Evolutionary conservation across 805 yeast genomes (phyloP).

Genomic region (Kodamaea hsintzibuensis): DNA sequence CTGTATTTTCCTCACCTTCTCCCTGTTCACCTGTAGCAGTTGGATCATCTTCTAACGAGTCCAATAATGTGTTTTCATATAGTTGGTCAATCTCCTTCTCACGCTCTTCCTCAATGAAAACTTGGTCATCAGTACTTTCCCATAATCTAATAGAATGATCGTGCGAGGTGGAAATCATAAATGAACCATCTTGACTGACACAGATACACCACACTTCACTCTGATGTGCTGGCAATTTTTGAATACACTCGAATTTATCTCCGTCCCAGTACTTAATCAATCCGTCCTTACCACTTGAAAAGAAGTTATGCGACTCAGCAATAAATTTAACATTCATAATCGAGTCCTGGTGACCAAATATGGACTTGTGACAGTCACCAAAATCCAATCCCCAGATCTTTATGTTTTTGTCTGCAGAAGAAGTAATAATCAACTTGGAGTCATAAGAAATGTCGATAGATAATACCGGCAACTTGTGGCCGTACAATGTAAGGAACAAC

Average conservation of each 20-base stretch:
- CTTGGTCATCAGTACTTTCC: slow-evolving; percentile 91
- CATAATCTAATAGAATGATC: slow-evolving; percentile 94
- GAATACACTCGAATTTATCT: slow-evolving; percentile 91
- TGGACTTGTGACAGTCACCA: slow-evolving; percentile 97
- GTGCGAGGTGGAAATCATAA: slow-evolving; percentile 81
- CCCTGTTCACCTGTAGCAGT: slow-evolving; percentile 21
- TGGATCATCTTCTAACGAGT: slow-evolving; percentile 62
- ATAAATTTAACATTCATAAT: slow-evolving; percentile 85
- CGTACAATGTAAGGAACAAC: slow-evolving; percentile 85
- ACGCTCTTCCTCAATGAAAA: slow-evolving; percentile 94
- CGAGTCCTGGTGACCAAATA: slow-evolving; percentile 96
- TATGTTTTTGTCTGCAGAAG: slow-evolving; percentile 96
- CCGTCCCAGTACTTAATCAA: slow-evolving; percentile 97
- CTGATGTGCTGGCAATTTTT: slow-evolving; percentile 79
- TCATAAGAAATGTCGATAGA: slow-evolving; percentile 90
- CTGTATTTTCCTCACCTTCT: slow-evolving; percentile 26
- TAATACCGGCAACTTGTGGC: slow-evolving; percentile 94
- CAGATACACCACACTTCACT: slow-evolving; percentile 92
- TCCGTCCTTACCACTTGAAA: slow-evolving; percentile 88
- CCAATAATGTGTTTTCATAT: slow-evolving; percentile 78
- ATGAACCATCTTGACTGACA: slow-evolving; percentile 69
- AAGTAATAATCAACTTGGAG: slow-evolving; percentile 82
- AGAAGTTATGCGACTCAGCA: slow-evolving; percentile 85
- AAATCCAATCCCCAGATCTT: slow-evolving; percentile 98
- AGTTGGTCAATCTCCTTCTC: slow-evolving; percentile 94